Conservation (phyloP, 2,329 filamentous ascomycete genomes). For the Fusarium udum region DNA sequence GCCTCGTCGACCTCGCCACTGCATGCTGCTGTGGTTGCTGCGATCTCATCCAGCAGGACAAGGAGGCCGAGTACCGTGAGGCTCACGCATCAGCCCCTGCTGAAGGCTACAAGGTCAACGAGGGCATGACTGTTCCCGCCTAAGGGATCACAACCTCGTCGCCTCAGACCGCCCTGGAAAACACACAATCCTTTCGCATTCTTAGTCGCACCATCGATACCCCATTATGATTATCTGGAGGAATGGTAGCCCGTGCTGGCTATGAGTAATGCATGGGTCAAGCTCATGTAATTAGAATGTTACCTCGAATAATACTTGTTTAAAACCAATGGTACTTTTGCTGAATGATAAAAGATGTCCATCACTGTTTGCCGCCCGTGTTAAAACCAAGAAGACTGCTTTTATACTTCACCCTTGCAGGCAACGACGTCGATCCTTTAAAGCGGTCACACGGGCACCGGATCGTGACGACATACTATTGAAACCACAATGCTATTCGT, state of each 20-base stretch:
- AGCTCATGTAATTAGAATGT: not conserved
- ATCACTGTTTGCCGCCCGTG: too few relatives aligned
- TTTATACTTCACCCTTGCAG: not conserved
- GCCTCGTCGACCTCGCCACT: slow-evolving; percentile 52
- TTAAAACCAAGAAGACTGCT: not conserved
- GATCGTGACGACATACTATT: not conserved
- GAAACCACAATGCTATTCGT: not conserved
- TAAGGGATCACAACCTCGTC: not conserved
- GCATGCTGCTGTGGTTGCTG: slow-evolving; percentile 59
- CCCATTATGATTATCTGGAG: slow-evolving; percentile 10
- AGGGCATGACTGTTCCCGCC: slow-evolving; percentile 34
- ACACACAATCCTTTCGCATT: not conserved
- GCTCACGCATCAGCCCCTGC: slow-evolving; percentile 12
- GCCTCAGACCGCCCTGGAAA: not conserved
- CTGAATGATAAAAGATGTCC: not conserved
- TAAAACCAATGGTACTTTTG: not conserved
- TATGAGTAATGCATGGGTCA: not conserved
- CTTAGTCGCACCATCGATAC: slow-evolving; percentile 31
- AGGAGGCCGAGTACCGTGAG: slow-evolving; percentile 55
- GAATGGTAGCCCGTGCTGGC: not conserved
- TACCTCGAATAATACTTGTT: not conserved
- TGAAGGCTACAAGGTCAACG: slow-evolving; percentile 38
- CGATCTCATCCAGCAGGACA: slow-evolving; percentile 57
- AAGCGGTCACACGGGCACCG: not conserved
- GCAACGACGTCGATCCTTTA: not conserved